These are phyloP conservation scores for Termitomyces sp. DNA, from an alignment of 768 basidiomycete genomes.

Conservation along the genomic window DNA sequence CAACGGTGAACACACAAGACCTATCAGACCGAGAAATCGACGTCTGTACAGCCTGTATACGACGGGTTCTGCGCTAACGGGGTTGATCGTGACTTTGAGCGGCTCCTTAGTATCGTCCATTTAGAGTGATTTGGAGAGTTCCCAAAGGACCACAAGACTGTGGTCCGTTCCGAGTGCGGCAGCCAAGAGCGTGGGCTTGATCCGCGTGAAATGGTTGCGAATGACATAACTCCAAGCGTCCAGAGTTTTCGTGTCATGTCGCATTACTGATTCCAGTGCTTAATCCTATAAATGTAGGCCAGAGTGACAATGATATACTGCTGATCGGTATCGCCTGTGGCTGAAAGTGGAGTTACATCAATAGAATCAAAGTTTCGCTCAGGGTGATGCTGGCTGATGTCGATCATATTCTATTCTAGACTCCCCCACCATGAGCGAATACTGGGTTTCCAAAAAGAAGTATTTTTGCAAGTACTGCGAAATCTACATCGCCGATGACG, in stretches of 20 bases:
- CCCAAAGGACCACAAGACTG: neutral
- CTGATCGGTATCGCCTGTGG: neutral
- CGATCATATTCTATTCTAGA: neutral
- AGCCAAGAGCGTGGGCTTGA: neutral
- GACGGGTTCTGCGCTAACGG: neutral
- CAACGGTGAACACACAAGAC: slow-evolving; percentile 45
- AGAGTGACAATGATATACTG: neutral
- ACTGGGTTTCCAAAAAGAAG: slow-evolving; percentile 90
- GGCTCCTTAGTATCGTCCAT: slow-evolving; percentile 3
- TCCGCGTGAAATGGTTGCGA: neutral
- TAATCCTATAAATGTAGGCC: too few relatives aligned
- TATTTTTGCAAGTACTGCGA: slow-evolving; percentile 98
- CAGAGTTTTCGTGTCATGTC: neutral
- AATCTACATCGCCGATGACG: slow-evolving; percentile 96
- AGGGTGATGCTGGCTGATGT: too few relatives aligned
- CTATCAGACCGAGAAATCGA: slow-evolving; percentile 62
- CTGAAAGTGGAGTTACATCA: neutral
- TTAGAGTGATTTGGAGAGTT: neutral
- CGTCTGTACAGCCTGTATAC: slow-evolving; percentile 65
- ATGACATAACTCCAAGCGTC: neutral
- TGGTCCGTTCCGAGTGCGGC: too few relatives aligned
- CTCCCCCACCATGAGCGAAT: slow-evolving; percentile 68
- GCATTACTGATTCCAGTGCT: too few relatives aligned
- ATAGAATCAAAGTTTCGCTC: too few relatives aligned
- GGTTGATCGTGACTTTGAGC: neutral